Base-by-base conservation (phyloP, 2,329 filamentous ascomycete genomes). In the Fusarium sp. region DNA sequence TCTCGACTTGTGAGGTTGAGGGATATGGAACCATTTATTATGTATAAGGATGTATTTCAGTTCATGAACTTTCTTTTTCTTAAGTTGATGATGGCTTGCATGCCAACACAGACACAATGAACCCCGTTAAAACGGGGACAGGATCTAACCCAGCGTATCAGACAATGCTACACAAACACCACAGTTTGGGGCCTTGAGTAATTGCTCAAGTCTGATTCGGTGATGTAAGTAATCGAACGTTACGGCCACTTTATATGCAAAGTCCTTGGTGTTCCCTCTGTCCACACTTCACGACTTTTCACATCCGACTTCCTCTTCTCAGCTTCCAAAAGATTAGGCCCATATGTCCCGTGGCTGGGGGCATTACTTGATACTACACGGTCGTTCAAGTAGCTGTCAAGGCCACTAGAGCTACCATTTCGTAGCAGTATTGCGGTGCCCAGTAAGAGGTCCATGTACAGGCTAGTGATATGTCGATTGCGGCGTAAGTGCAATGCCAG, bases 331-430 rank as follows among this genome's bases (percentile, higher is more conserved):
- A 37, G 18, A 37, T 16, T 15, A 21, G 0, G 16, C 4, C 48
- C 31, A 21, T 27, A 2, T 6, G 18, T 4, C 0, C 31, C 10
- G 0, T 7, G 2, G 9, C 23, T 16, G 0, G 8, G 4, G 1
- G 6, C 3, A 37, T 16, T 37, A 7, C 3, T 21, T 4, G 4
- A 9, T 0, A 25, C 5, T 4, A 37, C 48, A 1, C 18, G 23
- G 23, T 25, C 18, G 1, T 21, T 14, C 18, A 31, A 38, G 6
- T 59, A 59, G 9, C 10, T 31, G 7, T 59, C 56, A 23, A 59
- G 25, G 4, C 56, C 42, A 1, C 6, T 49, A 0, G 21, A 27
- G 1, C 11, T 18, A 10, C 33, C 5, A 12, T 39, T 19, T 1
- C 42, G 42, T 3, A 59, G 18, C 3, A 59, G 14, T 10, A 59